Percentiles rank a stretch among this genome's conserved stretches.
These are phyloP conservation scores for Phycomyces nitens DNA, from an alignment of 192 early-diverging fungal species.

Conservation along the genomic window DNA sequence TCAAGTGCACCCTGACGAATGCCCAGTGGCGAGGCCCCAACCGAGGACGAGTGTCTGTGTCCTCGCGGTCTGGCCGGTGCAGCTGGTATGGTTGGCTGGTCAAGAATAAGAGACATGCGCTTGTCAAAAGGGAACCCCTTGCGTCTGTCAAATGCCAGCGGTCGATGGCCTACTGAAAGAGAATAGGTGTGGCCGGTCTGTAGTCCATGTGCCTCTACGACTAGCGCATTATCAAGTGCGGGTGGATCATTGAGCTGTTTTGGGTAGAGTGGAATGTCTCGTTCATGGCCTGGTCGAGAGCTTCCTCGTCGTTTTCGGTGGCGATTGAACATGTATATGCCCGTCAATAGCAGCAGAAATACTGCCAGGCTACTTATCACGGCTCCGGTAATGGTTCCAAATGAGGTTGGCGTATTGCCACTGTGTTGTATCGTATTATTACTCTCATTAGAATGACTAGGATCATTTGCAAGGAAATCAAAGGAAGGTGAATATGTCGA, in stretches of 20 bases:
- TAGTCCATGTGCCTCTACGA: not conserved
- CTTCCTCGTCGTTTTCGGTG: slow-evolving; percentile 7
- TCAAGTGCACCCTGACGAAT: too few species aligned
- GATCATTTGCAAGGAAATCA: not conserved
- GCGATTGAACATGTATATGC: slow-evolving; percentile 14
- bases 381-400: slow-evolving; percentile 19
- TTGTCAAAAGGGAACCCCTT: too few species aligned
- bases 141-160: too few species aligned
- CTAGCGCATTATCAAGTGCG: not conserved
- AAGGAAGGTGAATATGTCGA: slow-evolving; percentile 20
- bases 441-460: not conserved
- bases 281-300: not conserved
- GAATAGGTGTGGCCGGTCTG: too few species aligned
- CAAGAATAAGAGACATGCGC: too few species aligned
- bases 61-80: too few species aligned
- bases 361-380: slow-evolving; percentile 20
- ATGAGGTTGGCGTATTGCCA: slow-evolving; percentile 9
- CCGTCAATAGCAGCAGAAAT: slow-evolving; percentile 14
- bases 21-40: too few species aligned
- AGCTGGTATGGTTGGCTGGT: too few species aligned
- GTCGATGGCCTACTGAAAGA: too few species aligned
- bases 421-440: not conserved
- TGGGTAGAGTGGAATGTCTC: not conserved
- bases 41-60: too few species aligned
- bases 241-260: not conserved